These are phyloP conservation scores for Paecilomyces fulvus DNA, from an alignment of 2,329 filamentous ascomycete species.

Conservation along the genomic window DNA sequence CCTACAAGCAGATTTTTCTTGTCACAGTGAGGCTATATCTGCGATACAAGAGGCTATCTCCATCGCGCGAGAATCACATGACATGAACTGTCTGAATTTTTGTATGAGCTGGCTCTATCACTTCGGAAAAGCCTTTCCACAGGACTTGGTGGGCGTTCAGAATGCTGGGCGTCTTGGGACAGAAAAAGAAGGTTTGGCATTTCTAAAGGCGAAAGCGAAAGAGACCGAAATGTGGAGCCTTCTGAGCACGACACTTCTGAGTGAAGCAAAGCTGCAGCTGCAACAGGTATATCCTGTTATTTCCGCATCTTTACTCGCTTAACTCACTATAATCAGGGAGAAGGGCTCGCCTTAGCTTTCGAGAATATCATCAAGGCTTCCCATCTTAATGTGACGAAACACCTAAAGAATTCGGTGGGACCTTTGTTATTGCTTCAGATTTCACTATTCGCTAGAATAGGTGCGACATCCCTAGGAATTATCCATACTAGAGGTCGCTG, in stretches of 20 bases:
- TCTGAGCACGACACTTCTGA: slow-evolving; percentile 73
- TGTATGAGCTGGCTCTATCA: slow-evolving; percentile 94
- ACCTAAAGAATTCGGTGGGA: slow-evolving; percentile 64
- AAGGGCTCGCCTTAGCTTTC: slow-evolving; percentile 52
- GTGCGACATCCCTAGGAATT: slow-evolving; percentile 32
- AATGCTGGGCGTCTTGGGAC: slow-evolving; percentile 66
- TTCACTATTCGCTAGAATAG: slow-evolving; percentile 68
- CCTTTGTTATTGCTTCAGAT: slow-evolving; percentile 65
- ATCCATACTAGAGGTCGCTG: slow-evolving; percentile 13
- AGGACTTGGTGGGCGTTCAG: slow-evolving; percentile 61
- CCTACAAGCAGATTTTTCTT: slow-evolving; percentile 90
- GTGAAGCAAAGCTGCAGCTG: slow-evolving; percentile 73
- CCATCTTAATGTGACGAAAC: slow-evolving; percentile 69
- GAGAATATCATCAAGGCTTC: slow-evolving; percentile 77
- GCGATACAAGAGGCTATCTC: slow-evolving; percentile 93
- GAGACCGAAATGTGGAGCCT: slow-evolving; percentile 80
- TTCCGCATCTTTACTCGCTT: background rate
- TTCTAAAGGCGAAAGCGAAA: slow-evolving; percentile 76
- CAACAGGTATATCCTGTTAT: slow-evolving; percentile 48
- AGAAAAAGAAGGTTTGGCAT: slow-evolving; percentile 72
- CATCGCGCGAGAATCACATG: slow-evolving; percentile 87
- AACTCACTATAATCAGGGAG: slow-evolving; percentile 36
- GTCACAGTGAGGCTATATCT: slow-evolving; percentile 77
- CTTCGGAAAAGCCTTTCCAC: slow-evolving; percentile 77
- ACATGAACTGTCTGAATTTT: slow-evolving; percentile 88